These are phyloP conservation scores for Chenopodium quinoa DNA, from an alignment of 148 eudicot species.

Conservation along the genomic window DNA sequence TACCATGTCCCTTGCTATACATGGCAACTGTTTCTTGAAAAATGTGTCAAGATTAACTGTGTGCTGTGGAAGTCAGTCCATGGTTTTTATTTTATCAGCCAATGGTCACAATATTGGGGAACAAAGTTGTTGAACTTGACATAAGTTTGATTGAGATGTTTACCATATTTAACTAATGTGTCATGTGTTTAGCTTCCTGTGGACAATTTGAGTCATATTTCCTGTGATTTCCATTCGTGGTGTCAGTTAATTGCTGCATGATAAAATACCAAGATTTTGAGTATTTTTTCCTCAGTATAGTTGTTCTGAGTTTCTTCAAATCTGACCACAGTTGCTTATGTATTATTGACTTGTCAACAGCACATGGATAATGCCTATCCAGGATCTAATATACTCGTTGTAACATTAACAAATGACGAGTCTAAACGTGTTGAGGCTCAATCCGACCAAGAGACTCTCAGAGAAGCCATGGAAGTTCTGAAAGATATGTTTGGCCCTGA, in stretches of 20 bases:
- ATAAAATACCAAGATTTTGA: background rate
- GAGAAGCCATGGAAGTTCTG: slow-evolving; percentile 81
- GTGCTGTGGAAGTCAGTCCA: background rate
- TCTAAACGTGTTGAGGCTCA: slow-evolving; percentile 85
- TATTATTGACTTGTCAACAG: slow-evolving; percentile 45
- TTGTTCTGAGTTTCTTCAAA: background rate
- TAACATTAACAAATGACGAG: slow-evolving; percentile 75
- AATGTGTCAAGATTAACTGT: background rate
- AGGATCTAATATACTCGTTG: slow-evolving; percentile 85
- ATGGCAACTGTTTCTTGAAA: background rate
- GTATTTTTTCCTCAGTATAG: background rate
- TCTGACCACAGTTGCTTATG: slow-evolving; percentile 19
- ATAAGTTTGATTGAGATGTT: background rate
- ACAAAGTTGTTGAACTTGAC: background rate
- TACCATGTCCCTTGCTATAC: background rate
- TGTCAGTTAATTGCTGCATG: background rate
- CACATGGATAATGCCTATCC: slow-evolving; percentile 92
- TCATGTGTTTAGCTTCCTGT: slow-evolving; percentile 4
- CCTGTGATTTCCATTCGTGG: background rate
- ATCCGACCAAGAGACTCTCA: slow-evolving; percentile 64
- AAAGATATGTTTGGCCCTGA: slow-evolving; percentile 78
- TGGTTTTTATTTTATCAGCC: background rate
- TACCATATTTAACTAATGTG: background rate
- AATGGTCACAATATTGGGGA: background rate
- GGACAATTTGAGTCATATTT: background rate